Evolutionary conservation across 78 protist genomes (phyloP).

Genomic region (Planoprotostelium fungivorum): DNA sequence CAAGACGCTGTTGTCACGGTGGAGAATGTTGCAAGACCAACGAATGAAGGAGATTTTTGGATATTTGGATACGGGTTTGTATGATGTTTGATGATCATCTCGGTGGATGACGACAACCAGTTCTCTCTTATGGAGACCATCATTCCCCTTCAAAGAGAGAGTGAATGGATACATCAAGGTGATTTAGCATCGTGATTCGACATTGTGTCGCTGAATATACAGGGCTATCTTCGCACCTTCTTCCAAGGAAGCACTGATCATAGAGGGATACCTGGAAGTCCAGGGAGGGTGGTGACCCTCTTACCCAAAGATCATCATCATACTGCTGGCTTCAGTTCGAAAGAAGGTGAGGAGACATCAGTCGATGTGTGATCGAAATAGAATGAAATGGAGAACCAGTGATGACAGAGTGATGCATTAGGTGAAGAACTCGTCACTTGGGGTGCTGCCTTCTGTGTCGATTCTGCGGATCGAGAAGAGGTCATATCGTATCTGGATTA

Average conservation of each 20-base stretch:
- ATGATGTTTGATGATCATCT: neutral
- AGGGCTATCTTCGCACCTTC: neutral
- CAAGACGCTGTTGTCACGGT: no score
- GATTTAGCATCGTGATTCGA: neutral
- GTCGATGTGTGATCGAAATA: neutral
- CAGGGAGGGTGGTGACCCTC: neutral
- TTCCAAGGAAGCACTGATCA: neutral
- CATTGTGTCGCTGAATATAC: neutral
- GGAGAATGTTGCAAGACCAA: no score
- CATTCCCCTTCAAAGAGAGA: neutral
- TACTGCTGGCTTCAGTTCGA: neutral
- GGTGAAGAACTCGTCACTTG: neutral
- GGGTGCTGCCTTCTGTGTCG: neutral
- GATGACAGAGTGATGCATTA: neutral
- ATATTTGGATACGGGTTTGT: neutral
- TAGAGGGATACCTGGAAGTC: neutral
- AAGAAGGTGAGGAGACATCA: neutral
- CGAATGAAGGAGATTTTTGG: neutral
- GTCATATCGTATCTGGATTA: neutral
- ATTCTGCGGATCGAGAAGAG: neutral
- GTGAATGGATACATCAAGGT: neutral
- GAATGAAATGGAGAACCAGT: no score
- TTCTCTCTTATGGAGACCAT: neutral
- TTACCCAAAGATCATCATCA: neutral
- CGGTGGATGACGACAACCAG: neutral